Conservation (phyloP, 257 asterid species). For the Solanum corneliomulleri region DNA sequence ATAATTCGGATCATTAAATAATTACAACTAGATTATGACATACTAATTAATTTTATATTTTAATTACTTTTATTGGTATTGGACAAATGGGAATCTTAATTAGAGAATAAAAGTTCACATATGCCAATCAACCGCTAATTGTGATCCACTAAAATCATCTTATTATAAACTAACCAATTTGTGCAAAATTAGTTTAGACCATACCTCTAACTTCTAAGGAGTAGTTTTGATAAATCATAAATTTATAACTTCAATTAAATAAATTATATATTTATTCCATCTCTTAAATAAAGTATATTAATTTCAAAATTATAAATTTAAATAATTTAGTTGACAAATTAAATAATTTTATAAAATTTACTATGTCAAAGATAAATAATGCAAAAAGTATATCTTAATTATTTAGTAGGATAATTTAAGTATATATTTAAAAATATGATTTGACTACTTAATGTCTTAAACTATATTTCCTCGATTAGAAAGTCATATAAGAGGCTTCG, state of each 20-base stretch:
- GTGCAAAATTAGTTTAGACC: not conserved
- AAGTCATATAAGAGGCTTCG: not conserved
- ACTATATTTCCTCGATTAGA: not conserved
- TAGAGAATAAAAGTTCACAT: not conserved
- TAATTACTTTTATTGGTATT: not conserved
- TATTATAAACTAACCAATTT: not conserved
- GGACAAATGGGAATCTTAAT: not conserved
- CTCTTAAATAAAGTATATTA: too few relatives aligned
- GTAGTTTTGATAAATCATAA: not conserved
- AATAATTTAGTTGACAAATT: too few relatives aligned
- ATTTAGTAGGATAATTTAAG: not conserved
- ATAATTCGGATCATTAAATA: not conserved
- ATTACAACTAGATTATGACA: not conserved
- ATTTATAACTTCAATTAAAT: too few relatives aligned
- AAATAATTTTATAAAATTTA: too few relatives aligned
- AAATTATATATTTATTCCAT: too few relatives aligned
- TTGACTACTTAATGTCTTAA: not conserved
- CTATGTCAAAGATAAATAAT: not conserved
- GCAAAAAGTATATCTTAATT: not conserved
- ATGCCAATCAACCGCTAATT: not conserved
- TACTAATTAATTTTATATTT: not conserved
- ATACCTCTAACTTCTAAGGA: not conserved
- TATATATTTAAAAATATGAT: not conserved
- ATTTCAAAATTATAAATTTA: too few relatives aligned
- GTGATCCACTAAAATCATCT: not conserved